These are phyloP conservation scores for Pseudogymnoascus sp. DNA, from an alignment of 2,329 filamentous ascomycete genomes.

Conservation along the genomic window DNA sequence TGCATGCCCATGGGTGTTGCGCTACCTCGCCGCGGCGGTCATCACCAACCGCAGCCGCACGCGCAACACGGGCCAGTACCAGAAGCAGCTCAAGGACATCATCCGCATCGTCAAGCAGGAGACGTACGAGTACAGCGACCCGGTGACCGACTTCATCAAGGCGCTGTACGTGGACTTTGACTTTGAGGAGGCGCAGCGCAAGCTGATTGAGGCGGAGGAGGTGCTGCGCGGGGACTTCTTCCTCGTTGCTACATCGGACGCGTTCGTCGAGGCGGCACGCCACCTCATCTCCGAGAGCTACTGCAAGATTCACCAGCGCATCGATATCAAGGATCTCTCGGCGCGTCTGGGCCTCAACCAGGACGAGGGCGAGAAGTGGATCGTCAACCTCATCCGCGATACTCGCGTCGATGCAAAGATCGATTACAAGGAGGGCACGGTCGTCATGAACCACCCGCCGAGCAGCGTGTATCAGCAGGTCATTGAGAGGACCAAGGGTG, in stretches of 20 bases:
- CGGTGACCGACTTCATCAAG: constrained; percentile 91
- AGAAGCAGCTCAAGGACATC: constrained; percentile 98
- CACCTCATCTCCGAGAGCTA: constrained; percentile 98
- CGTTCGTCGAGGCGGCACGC: constrained; percentile 86
- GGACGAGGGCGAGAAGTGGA: constrained; percentile 99
- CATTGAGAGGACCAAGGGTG: constrained; percentile 97
- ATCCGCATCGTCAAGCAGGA: constrained; percentile 94
- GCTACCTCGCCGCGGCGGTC: constrained; percentile 88
- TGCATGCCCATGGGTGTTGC: constrained; percentile 89
- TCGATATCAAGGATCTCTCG: constrained; percentile 95
- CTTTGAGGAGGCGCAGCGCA: constrained; percentile 91
- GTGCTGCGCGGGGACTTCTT: constrained; percentile 94
- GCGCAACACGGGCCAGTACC: constrained; percentile 78
- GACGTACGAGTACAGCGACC: constrained; percentile 94
- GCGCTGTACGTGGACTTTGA: constrained; percentile 94
- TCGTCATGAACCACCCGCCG: constrained; percentile 98
- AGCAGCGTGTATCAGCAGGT: constrained; percentile 99
- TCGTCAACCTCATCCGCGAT: constrained; percentile 97
- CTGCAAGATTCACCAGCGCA: constrained; percentile 99
- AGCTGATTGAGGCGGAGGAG: constrained; percentile 78
- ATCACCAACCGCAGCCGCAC: constrained; percentile 80
- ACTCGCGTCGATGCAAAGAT: constrained; percentile 98
- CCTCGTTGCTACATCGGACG: constrained; percentile 73
- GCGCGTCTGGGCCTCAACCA: constrained; percentile 83
- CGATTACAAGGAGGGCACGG: constrained; percentile 96